Evolutionary conservation across 495 filamentous ascomycete genomes (phyloP), one percentile per base, ranked within the genome.

Genomic region (Penicillium maclennaniae): DNA sequence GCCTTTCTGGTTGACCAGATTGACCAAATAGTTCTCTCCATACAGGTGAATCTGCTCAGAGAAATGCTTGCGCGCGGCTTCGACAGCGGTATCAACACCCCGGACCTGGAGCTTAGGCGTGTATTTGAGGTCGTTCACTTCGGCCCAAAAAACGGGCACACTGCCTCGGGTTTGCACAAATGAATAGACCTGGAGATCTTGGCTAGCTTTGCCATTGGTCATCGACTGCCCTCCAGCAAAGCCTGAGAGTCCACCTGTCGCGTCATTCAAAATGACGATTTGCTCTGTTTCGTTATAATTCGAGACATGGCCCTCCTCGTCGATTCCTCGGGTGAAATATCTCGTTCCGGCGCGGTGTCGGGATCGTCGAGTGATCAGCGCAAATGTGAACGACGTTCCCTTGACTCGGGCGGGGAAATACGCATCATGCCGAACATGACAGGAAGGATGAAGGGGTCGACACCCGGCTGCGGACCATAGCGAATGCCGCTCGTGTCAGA

Each of bases 201-300:
- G 80, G 20, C 83, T 83, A 12, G 79, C 75, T 54, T 84, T 86
- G 46, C 84, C 86, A 65, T 86, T 89, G 54, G 84, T 81, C 78
- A 87, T 86, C 7, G 83, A 80, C 48, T 80, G 81, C 51, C 86
- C 87, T 40, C 89, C 88, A 36, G 86, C 86, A 68, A 88, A 96
- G 7, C 91, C 92, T 14, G 87, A 88, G 7, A 92, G 65, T 1
- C 87, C 88, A 14, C 83, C 80, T 5, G 79, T 76, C 28, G 74
- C 73, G 66, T 95, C 93, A 60, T 96, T 96, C 56, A 98, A 68
- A 31, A 98, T 81, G 39, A 95, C 75, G 44, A 88, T 76, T 65
- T 97, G 95, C 63, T 98, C 93, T 0, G 95, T 97, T 74, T 98
- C 93, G 62, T 98, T 98, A 79, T 91, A 98, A 63, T 98, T 98